Evolutionary conservation across 495 filamentous ascomycete genomes (phyloP), one percentile per base, ranked within the genome.

Genomic region (Aspergillus sclerotiicarbonarius): DNA sequence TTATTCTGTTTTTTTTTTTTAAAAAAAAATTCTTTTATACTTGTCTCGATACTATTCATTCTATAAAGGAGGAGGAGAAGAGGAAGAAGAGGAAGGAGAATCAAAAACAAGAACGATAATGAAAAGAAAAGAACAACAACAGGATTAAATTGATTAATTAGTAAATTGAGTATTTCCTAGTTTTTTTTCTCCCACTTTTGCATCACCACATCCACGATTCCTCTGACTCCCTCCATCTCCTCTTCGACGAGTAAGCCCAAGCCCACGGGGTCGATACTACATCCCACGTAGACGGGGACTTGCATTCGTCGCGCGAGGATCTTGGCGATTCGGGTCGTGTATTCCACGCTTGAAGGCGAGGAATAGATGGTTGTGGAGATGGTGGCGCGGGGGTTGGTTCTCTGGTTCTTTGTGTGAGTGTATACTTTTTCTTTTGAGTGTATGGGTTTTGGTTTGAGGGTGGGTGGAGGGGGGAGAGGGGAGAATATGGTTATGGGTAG

Each of bases 191-290:
- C 66, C 78, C 60, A 90, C 69, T 58, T 82, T 80, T 74, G 68
- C 64, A 89, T 74, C 12, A 93, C 77, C 47, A 87, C 77, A 50
- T 89, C 82, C 51, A 91, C 85, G 53, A 91, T 83, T 62, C 80
- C 80, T 57, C 77, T 82, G 53, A 97, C 82, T 2, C 87, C 92
- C 64, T 94, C 91, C 88, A 96, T 90, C 73, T 97, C 93, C 76
- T 98, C 93, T 66, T 95, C 90, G n/a, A 92, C 84, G 9, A 81
- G 84, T 20, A 89, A 84, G 0, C 88, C 89, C 44, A 91, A 79
- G 8, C 81, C 86, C 0, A 83, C 82, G 12, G 76, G 62, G 44
- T 79, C 74, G 51, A 80, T 75, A 63, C 82, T 88, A 45, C 89
- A 94, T 8, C 90, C 89, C 37, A 98, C 90, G 68, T 97, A 97